phyloP scores from a whole-genome alignment of 2,329 filamentous ascomycete species.

The Pseudophaeomoniella oleicola region DNA sequence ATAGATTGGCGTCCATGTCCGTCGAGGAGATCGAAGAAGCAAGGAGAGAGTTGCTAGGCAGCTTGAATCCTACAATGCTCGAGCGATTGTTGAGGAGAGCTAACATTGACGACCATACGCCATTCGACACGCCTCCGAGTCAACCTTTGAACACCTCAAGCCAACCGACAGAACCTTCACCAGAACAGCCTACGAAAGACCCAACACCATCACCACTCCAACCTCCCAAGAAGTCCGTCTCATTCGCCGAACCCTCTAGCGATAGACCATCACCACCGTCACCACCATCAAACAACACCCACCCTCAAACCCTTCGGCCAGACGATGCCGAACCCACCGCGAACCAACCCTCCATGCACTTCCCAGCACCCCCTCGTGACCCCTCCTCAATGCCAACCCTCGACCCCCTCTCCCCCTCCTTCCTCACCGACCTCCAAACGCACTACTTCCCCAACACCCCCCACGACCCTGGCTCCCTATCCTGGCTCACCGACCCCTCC shows the following conservation, averaged over 20 bases:
- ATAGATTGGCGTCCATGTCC: conserved; percentile 63
- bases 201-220: background rate
- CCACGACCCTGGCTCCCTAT: conserved; percentile 69
- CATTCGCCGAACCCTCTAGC: conserved; percentile 12
- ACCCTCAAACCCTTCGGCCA: conserved; percentile 5
- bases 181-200: background rate
- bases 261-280: conserved; percentile 2
- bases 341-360: conserved; percentile 25
- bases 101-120: conserved; percentile 53
- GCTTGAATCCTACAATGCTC: conserved; percentile 59
- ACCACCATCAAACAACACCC: conserved; percentile 1
- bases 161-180: background rate
- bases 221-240: conserved; percentile 15
- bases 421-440: conserved; percentile 67
- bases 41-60: conserved; percentile 63
- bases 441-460: conserved; percentile 90
- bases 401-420: conserved; percentile 68
- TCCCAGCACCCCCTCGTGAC: conserved; percentile 28
- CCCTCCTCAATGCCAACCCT: conserved; percentile 50
- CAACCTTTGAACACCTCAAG: too few relatives aligned
- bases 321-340: conserved; percentile 11
- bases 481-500: conserved; percentile 74
- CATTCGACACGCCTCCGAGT: background rate
- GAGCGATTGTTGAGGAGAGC: conserved; percentile 63
- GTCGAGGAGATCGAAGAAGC: conserved; percentile 68